Conservation (phyloP, 73 alveolate genomes). For the Paramecium pentaurelia region DNA sequence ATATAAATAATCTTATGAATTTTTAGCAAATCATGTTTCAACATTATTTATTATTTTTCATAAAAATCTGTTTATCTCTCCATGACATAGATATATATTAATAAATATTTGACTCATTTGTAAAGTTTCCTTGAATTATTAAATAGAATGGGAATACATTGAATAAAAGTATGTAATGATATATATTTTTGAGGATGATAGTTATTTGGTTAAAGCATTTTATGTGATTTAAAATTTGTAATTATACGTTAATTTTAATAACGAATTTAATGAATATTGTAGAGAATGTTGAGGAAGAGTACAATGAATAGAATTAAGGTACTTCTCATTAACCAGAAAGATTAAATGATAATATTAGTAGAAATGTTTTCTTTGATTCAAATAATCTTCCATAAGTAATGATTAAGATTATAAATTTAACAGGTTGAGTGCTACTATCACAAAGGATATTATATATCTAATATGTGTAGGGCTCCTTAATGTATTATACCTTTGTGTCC, state of each 20-base stretch:
- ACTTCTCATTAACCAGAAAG: background rate
- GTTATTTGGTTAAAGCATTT: background rate
- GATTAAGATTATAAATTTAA: background rate
- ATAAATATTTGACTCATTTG: background rate
- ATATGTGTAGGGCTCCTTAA: background rate
- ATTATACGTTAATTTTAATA: background rate
- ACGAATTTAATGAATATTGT: background rate
- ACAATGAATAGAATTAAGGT: background rate
- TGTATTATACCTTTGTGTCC: slow-evolving; percentile 45
- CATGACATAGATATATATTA: no score
- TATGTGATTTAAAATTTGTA: background rate
- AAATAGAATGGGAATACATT: background rate
- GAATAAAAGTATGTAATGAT: background rate
- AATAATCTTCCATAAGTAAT: background rate
- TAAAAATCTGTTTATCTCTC: no score
- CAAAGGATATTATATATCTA: background rate
- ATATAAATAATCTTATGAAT: no score
- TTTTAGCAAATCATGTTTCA: background rate
- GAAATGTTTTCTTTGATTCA: background rate
- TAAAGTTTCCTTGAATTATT: background rate
- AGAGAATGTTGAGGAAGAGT: background rate
- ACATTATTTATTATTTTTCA: no score
- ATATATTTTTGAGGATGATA: no score
- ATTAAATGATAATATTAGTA: background rate
- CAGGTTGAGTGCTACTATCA: slow-evolving; percentile 25